Conservation (phyloP, 169 alveolate species). For the Plasmodium adleri region DNA sequence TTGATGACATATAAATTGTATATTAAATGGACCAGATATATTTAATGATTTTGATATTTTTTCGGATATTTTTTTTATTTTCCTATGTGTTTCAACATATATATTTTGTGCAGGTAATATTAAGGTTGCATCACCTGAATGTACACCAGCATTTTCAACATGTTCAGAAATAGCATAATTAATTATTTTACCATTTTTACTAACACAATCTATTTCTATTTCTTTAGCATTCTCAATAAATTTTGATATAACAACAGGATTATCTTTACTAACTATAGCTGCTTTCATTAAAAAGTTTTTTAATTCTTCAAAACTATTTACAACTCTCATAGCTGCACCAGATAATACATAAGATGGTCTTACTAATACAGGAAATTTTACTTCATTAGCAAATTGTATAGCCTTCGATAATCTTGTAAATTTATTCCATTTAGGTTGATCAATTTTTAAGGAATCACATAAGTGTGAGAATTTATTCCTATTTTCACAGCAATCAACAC, state of each 20-base stretch:
- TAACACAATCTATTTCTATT: conserved; percentile 92
- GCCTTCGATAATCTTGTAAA: conserved; percentile 86
- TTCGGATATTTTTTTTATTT: conserved; percentile 88
- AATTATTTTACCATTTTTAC: conserved; percentile 86
- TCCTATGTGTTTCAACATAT: conserved; percentile 91
- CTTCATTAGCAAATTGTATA: conserved; percentile 80
- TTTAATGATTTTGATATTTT: conserved; percentile 88
- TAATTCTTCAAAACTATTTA: conserved; percentile 83
- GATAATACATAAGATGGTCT: conserved; percentile 93
- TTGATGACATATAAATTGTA: conserved; percentile 91
- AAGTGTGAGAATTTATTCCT: conserved; percentile 88
- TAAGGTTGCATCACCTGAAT: conserved; percentile 93
- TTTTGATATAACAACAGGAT: conserved; percentile 92
- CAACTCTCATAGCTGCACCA: conserved; percentile 93
- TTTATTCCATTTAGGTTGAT: conserved; percentile 92
- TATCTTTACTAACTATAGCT: conserved; percentile 90
- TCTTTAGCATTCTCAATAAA: conserved; percentile 88
- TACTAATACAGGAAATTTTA: conserved; percentile 90
- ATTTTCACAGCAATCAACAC: conserved; percentile 91
- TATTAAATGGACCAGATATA: conserved; percentile 92
- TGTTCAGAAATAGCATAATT: conserved; percentile 93
- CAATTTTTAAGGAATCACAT: conserved; percentile 90
- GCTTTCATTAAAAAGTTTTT: conserved; percentile 86
- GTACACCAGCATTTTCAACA: conserved; percentile 93
- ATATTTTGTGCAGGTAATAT: conserved; percentile 92